phyloP scores from a whole-genome alignment of 202 grass and related monocot genomes.

The Tripidium arundinaceum region DNA sequence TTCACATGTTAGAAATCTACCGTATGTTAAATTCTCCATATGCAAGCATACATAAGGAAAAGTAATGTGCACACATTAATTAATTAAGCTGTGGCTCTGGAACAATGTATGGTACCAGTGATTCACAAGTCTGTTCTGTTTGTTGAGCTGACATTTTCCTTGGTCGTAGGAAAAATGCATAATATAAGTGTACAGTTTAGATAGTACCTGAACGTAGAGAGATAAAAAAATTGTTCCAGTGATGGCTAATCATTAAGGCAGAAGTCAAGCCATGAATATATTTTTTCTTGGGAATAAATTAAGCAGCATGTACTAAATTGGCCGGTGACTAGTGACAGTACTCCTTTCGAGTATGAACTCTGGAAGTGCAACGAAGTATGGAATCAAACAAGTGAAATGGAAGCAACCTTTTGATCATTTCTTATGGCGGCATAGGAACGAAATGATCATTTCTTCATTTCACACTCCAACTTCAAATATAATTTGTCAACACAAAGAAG shows the following conservation, averaged over 20 bases:
- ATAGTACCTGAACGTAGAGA: slow-evolving; percentile 10
- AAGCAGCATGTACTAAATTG: not conserved
- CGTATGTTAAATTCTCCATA: not conserved
- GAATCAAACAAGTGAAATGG: slow-evolving; percentile 34
- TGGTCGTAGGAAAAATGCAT: not conserved
- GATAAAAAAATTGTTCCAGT: not conserved
- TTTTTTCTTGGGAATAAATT: not conserved
- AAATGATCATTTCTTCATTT: slow-evolving; percentile 32
- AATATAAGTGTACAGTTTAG: slow-evolving; percentile 4
- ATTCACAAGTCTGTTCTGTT: slow-evolving; percentile 23
- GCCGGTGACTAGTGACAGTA: not conserved
- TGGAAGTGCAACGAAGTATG: not conserved
- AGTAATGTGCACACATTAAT: not conserved
- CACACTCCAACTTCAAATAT: slow-evolving; percentile 11
- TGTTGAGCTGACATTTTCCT: slow-evolving; percentile 23
- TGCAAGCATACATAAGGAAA: not conserved
- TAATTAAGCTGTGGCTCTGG: not conserved
- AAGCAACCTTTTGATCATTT: slow-evolving; percentile 41
- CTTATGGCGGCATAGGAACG: slow-evolving; percentile 11
- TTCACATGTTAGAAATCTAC: slow-evolving; percentile 6
- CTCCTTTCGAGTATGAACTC: slow-evolving; percentile 21
- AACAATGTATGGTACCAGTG: slow-evolving; percentile 14
- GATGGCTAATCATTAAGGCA: slow-evolving; percentile 19
- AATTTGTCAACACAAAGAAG: slow-evolving; percentile 3
- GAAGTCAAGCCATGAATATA: slow-evolving; percentile 20